These are phyloP conservation scores for Plasmodium chabaudi DNA, from an alignment of 169 alveolate species.

Conservation along the genomic window DNA sequence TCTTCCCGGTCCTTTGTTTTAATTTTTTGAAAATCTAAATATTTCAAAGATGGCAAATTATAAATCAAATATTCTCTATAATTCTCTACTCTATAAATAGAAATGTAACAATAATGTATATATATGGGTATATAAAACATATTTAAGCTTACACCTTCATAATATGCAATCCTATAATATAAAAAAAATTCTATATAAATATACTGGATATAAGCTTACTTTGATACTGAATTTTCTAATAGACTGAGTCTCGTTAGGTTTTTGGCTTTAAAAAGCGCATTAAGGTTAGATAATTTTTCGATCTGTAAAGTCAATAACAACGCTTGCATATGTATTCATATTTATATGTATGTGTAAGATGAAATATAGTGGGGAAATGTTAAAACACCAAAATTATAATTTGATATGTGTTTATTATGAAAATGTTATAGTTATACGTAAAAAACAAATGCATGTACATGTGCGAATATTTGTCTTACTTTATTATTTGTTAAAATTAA, in stretches of 20 bases:
- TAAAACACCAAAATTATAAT: too few relatives aligned
- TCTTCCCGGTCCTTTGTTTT: constrained; percentile 82
- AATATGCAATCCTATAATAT: neutral
- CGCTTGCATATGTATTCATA: too few relatives aligned
- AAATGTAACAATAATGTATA: neutral
- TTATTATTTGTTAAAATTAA: constrained; percentile 91
- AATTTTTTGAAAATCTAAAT: constrained; percentile 83
- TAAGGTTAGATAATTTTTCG: constrained; percentile 78
- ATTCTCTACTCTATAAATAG: constrained; percentile 76
- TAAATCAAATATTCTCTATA: constrained; percentile 81
- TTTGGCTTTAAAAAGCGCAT: constrained; percentile 80
- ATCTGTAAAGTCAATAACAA: constrained; percentile 41
- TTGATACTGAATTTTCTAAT: constrained; percentile 63
- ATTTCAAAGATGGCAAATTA: constrained; percentile 83
- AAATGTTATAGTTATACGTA: neutral
- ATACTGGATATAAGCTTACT: constrained; percentile 13
- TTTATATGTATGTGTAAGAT: too few relatives aligned
- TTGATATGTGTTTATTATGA: too few relatives aligned
- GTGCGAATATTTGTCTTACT: constrained; percentile 52
- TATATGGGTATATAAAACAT: neutral
- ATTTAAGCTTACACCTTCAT: neutral
- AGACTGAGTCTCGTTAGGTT: constrained; percentile 60
- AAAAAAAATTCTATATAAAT: neutral
- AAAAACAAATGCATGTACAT: neutral
- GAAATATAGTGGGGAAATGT: too few relatives aligned